Conservation (phyloP, 805 yeast species). For the Pichia ethanolica region DNA sequence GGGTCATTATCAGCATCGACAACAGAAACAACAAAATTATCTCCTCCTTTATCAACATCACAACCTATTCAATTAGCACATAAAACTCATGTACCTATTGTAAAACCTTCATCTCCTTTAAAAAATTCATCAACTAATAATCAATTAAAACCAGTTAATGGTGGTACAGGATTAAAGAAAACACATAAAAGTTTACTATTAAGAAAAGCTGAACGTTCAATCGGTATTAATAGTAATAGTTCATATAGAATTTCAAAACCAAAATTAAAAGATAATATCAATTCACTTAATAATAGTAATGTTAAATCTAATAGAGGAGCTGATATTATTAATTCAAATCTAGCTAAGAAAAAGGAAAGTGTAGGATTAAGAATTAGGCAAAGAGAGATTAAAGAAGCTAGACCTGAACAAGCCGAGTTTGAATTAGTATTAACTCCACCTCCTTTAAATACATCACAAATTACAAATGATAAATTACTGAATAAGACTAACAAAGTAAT, state of each 20-base stretch:
- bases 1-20: too few species aligned
- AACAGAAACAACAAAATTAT: too few species aligned
- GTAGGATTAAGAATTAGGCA: background rate
- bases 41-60: too few species aligned
- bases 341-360: background rate
- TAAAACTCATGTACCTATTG: too few species aligned
- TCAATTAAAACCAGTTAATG: conserved; percentile 1
- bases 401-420: conserved; percentile 6
- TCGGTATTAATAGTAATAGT: conserved; percentile 4
- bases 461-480: background rate
- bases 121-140: conserved; percentile 1
- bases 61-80: too few species aligned
- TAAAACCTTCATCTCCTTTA: background rate
- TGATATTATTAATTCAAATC: background rate
- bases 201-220: conserved; percentile 18
- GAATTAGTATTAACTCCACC: conserved; percentile 1
- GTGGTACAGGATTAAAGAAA: conserved; percentile 8
- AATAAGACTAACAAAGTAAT: background rate
- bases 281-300: too few species aligned
- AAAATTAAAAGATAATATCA: background rate
- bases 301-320: background rate
- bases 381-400: conserved; percentile 13
- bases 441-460: background rate
- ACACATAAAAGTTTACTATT: conserved; percentile 17
- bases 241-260: background rate